These are phyloP conservation scores for Yamadazyma laniorum DNA, from an alignment of 805 yeast species.

Conservation along the genomic window DNA sequence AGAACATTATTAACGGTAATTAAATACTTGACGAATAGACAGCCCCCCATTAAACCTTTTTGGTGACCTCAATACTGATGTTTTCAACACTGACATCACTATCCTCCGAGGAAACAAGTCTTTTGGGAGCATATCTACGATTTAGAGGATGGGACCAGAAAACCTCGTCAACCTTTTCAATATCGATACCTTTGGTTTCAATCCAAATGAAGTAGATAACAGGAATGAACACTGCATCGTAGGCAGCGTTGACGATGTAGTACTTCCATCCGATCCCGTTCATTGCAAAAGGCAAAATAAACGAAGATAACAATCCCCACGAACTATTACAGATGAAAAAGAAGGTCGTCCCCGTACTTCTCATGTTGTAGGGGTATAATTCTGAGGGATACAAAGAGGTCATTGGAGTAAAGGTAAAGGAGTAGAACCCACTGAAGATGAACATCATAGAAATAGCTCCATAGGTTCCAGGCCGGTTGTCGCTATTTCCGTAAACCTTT, in stretches of 20 bases:
- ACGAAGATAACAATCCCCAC: conserved; percentile 13
- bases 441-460: conserved; percentile 16
- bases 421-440: conserved; percentile 15
- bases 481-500: conserved; percentile 13
- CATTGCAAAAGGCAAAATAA: conserved; percentile 18
- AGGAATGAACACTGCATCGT: conserved; percentile 15
- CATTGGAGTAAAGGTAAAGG: conserved; percentile 16
- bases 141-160: conserved; percentile 11
- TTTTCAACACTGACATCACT: conserved; percentile 3
- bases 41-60: too few relatives aligned
- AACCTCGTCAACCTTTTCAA: conserved; percentile 11
- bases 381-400: conserved; percentile 15
- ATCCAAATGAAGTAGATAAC: conserved; percentile 14
- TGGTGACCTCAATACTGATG: too few relatives aligned
- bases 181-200: conserved; percentile 15
- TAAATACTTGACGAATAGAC: too few relatives aligned
- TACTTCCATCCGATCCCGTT: conserved; percentile 17
- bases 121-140: neutral
- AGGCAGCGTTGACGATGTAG: conserved; percentile 20
- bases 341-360: conserved; percentile 13
- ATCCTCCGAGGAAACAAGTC: neutral
- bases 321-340: conserved; percentile 4
- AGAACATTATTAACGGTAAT: too few relatives aligned
- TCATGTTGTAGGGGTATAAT: conserved; percentile 12
- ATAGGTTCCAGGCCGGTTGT: conserved; percentile 10